Percentiles rank a stretch among this genome's conserved stretches.
Evolutionary conservation across 495 filamentous ascomycete genomes (phyloP).

Genomic region (Xylaria grammica): DNA sequence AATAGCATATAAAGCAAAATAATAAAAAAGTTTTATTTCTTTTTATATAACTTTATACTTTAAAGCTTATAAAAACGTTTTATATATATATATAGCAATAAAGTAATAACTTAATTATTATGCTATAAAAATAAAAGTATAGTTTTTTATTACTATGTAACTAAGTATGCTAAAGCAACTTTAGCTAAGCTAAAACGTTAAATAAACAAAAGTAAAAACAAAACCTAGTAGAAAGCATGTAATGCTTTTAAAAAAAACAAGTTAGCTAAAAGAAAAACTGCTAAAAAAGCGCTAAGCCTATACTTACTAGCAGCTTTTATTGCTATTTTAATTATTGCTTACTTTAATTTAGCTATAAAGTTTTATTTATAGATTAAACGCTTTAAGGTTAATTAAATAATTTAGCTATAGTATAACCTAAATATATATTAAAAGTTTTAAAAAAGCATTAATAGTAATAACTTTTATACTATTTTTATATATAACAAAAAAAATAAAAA

Average conservation of each 20-base stretch:
- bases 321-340: not conserved
- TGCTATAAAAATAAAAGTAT: not conserved
- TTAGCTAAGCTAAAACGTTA: not conserved
- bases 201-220: not conserved
- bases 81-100: slow-evolving; percentile 3
- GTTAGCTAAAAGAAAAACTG: not conserved
- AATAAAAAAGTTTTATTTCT: not conserved
- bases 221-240: not conserved
- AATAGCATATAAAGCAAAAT: not conserved
- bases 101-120: not conserved
- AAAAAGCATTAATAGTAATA: not conserved
- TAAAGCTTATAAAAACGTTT: not conserved
- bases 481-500: not conserved
- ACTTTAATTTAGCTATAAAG: not conserved
- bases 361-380: not conserved
- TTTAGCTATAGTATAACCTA: not conserved
- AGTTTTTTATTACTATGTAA: not conserved
- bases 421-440: not conserved
- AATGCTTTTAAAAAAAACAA: not conserved
- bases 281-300: not conserved
- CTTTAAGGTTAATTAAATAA: not conserved
- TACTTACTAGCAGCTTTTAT: not conserved
- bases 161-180: not conserved
- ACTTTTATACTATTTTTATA: slow-evolving; percentile 1
- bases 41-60: not conserved